Evolutionary conservation across 345 rosid species (phyloP).

Genomic region (Melastoma malabathricum): DNA sequence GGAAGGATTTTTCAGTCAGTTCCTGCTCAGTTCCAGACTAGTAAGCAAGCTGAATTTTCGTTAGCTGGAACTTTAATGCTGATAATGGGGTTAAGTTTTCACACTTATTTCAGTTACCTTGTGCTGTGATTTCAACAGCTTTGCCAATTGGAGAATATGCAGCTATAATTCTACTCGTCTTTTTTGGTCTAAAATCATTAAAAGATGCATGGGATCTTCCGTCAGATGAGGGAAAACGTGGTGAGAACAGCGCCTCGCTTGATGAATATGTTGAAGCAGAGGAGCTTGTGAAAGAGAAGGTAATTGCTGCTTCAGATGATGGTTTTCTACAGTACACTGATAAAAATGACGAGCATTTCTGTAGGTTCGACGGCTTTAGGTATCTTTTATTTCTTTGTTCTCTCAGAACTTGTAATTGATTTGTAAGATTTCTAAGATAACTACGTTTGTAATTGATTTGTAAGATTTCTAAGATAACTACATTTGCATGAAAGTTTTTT

Average conservation of each 20-base stretch:
- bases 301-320: slow-evolving; percentile 5
- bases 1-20: slow-evolving; percentile 88
- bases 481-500: no score
- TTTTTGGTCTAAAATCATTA: slow-evolving; percentile 91
- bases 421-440: no score
- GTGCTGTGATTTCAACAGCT: slow-evolving; percentile 35
- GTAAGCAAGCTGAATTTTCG: slow-evolving; percentile 29
- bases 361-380: no score
- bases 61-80: neutral
- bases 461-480: no score
- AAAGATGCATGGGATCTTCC: slow-evolving; percentile 98
- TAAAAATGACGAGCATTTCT: no score
- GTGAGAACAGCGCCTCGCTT: slow-evolving; percentile 42
- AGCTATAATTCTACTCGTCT: slow-evolving; percentile 73
- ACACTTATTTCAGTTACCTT: slow-evolving; percentile 1
- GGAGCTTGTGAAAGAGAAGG: slow-evolving; percentile 89
- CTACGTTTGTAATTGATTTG: no score
- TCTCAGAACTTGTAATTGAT: no score
- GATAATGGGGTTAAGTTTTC: no score
- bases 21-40: slow-evolving; percentile 94
- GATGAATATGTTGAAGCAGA: slow-evolving; percentile 86
- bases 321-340: neutral
- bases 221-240: slow-evolving; percentile 31
- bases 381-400: no score
- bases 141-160: slow-evolving; percentile 96